Base-by-base conservation (phyloP, 345 rosid species). In the Orychophragmus violaceus region DNA sequence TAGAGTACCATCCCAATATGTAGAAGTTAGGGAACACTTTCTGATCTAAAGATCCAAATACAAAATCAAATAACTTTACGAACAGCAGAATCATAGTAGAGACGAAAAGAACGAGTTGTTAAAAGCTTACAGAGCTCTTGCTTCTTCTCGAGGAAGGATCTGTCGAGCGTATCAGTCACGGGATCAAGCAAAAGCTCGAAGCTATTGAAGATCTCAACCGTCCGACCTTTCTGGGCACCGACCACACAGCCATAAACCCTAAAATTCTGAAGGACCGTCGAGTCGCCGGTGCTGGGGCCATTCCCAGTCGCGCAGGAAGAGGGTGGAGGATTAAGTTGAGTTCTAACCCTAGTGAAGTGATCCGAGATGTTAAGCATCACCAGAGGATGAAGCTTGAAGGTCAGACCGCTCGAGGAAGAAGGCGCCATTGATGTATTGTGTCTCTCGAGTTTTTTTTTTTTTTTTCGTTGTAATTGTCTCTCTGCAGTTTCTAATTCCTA, bases 201-300 rank as follows among this genome's bases (percentile, higher is more conserved):
- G 74, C 98, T 93, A 70, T 93, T 93, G 79, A 93, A 93, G 81
- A 93, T 86, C 89, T 90, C 98, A 9, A 93, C 96, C 22, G 92
- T 88, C 7, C 97, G 96, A 11, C 97, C 99, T 55, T 84, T 85
- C 74, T 93, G 99, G 22, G 87, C 82, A 4, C 97, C 99, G 46
- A 93, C 87, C 33, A 93, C 97, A 66, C 96, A 90, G 2, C 99
- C 99, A 78, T 86, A 93, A 53, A 88, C 97, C 65, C 97, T 82
- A 17, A 85, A 92, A 1, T 81, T 75, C 12, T 66, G 84, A 5
- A 33, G 56, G 29, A 39, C 5, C 39, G 59, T 60, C 2, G 41
- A 62, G 61, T 78, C 82, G 77, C 62, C 66, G 74, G 49, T 72
- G 69, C 41, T 77, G 61, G 62, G 58, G 77, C 14, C 54, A 37